Conservation (phyloP, 2,329 filamentous ascomycete genomes). For the Microcera coccophila region DNA sequence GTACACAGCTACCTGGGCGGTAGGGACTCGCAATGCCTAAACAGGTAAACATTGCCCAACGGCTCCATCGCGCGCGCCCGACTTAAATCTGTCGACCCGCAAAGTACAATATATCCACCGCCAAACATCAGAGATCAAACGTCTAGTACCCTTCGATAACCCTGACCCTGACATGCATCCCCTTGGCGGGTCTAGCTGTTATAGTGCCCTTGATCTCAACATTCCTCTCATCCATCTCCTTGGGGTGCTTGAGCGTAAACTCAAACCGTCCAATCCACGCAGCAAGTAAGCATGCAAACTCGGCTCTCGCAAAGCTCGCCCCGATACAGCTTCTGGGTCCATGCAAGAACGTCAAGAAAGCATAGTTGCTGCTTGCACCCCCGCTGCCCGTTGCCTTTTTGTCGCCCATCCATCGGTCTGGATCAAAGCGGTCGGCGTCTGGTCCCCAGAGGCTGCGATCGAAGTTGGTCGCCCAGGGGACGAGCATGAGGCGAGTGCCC, state of each 20-base stretch:
- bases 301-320: slow-evolving; percentile 71
- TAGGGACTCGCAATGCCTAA: no score
- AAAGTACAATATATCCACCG: background rate
- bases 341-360: slow-evolving; percentile 78
- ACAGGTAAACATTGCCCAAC: background rate
- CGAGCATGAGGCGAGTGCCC: slow-evolving; percentile 65
- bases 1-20: no score
- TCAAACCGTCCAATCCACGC: slow-evolving; percentile 72
- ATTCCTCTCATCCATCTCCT: slow-evolving; percentile 62
- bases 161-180: slow-evolving; percentile 65
- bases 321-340: slow-evolving; percentile 86
- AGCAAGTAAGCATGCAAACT: slow-evolving; percentile 81
- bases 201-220: slow-evolving; percentile 65
- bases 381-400: slow-evolving; percentile 45
- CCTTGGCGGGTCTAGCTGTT: slow-evolving; percentile 68
- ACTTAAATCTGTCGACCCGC: background rate
- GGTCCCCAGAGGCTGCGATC: slow-evolving; percentile 68
- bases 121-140: slow-evolving; percentile 1
- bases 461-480: slow-evolving; percentile 66
- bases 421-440: slow-evolving; percentile 71
- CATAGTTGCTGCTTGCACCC: slow-evolving; percentile 71
- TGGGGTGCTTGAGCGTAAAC: slow-evolving; percentile 53
- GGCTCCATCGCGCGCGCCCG: no score
- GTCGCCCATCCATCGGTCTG: slow-evolving; percentile 66
- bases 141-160: slow-evolving; percentile 58